phyloP scores from a whole-genome alignment of 2,329 filamentous ascomycete species.

The Ophiocordyceps sinensis region DNA sequence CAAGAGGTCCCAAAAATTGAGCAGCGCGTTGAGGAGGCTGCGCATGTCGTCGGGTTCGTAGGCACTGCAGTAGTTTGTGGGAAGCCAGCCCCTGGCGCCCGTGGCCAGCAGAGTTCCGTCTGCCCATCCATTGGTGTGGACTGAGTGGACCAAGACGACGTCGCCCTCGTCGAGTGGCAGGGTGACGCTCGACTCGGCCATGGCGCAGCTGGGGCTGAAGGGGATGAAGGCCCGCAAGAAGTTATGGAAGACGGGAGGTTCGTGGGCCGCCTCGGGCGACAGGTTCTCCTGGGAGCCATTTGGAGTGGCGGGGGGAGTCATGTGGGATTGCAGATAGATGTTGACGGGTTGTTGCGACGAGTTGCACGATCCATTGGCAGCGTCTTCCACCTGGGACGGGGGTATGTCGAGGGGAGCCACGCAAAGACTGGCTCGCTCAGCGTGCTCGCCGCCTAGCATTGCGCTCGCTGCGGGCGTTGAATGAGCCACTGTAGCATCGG shows the following conservation, averaged over 20 bases:
- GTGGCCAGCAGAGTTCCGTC: constrained; percentile 82
- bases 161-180: constrained; percentile 82
- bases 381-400: constrained; percentile 20
- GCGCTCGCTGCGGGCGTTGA: constrained; percentile 14
- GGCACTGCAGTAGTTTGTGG: constrained; percentile 94
- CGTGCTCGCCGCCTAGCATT: constrained; percentile 25
- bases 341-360: constrained; percentile 19
- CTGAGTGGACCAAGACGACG: constrained; percentile 84
- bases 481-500: constrained; percentile 15
- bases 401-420: constrained; percentile 44
- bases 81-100: constrained; percentile 84
- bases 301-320: constrained; percentile 67
- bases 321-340: constrained; percentile 40
- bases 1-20: constrained; percentile 86
- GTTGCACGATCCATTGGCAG: constrained; percentile 15
- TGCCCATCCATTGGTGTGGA: constrained; percentile 97
- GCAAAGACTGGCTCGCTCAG: constrained; percentile 42
- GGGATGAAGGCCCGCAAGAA: constrained; percentile 90
- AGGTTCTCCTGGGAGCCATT: constrained; percentile 51
- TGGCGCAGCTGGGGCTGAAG: constrained; percentile 66
- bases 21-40: constrained; percentile 68
- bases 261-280: constrained; percentile 19
- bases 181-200: constrained; percentile 76
- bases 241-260: constrained; percentile 67
- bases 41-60: constrained; percentile 84